These are phyloP conservation scores for Dictyostelium firmibasis DNA, from an alignment of 78 protist genomes.

Conservation along the genomic window DNA sequence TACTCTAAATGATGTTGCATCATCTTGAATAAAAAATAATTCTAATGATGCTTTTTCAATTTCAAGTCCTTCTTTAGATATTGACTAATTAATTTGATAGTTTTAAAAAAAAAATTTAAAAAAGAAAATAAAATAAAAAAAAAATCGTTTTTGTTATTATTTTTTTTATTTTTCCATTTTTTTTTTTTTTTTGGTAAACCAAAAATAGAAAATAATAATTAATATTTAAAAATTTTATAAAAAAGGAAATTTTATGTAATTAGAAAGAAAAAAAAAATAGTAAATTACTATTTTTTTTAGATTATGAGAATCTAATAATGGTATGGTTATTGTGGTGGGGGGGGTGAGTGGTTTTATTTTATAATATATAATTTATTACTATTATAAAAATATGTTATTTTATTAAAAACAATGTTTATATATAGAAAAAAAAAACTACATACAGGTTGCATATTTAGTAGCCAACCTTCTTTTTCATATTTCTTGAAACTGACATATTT, in stretches of 20 bases:
- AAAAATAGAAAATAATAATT: neutral
- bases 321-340: neutral
- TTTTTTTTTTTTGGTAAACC: neutral
- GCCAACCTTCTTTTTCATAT: slow-evolving; percentile 44
- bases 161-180: neutral
- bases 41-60: slow-evolving; percentile 17
- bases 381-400: no score
- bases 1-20: slow-evolving; percentile 87
- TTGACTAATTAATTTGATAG: neutral
- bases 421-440: no score
- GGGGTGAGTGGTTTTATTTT: neutral
- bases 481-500: slow-evolving; percentile 1
- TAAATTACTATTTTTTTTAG: neutral
- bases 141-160: neutral
- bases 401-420: no score
- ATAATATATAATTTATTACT: no score
- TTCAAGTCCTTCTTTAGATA: slow-evolving; percentile 23
- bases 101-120: no score
- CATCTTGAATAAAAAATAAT: slow-evolving; percentile 68
- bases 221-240: neutral
- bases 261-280: neutral
- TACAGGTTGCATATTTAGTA: slow-evolving; percentile 69
- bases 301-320: neutral
- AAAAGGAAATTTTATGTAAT: neutral
- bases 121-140: neutral